phyloP scores from a whole-genome alignment of 1,139 yeast species.

The Taiozyma sp. region DNA sequence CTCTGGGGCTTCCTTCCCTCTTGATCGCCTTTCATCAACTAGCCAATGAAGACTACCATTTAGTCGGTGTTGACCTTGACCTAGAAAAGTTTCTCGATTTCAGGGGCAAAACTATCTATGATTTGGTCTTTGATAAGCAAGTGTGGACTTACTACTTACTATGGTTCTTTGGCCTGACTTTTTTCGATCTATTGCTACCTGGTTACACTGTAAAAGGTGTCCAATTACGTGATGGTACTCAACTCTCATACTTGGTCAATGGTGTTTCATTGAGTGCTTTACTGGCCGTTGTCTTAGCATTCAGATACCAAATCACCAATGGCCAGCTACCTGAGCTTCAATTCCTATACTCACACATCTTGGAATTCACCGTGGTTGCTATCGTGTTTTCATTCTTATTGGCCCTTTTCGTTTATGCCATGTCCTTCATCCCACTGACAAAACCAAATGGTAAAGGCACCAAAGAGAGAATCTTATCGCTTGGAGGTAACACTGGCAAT shows the following conservation, averaged over 20 bases:
- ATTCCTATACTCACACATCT: constrained; percentile 64
- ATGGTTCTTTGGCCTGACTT: constrained; percentile 70
- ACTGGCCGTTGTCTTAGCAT: constrained; percentile 39
- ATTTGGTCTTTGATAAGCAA: constrained; percentile 29
- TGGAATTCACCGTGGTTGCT: constrained; percentile 61
- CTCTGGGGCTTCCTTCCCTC: constrained; percentile 63
- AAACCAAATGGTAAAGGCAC: constrained; percentile 49
- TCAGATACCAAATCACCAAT: constrained; percentile 45
- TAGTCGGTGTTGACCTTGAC: constrained; percentile 43
- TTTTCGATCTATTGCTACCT: constrained; percentile 67
- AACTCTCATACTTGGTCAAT: constrained; percentile 72
- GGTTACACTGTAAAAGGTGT: constrained; percentile 69
- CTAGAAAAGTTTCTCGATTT: constrained; percentile 30
- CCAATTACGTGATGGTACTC: constrained; percentile 68
- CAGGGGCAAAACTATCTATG: constrained; percentile 20
- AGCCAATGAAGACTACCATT: constrained; percentile 51
- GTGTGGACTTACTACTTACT: constrained; percentile 63
- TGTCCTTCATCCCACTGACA: constrained; percentile 58
- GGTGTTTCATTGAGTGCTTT: constrained; percentile 57
- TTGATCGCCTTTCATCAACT: constrained; percentile 55
- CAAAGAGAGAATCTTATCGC: constrained; percentile 68
- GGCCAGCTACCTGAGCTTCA: constrained; percentile 75
- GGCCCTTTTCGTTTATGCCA: constrained; percentile 59
- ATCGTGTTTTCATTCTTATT: constrained; percentile 59
- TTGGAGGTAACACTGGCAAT: constrained; percentile 83